A percentile compares a stretch with the other conserved stretches of the same genome.
These are phyloP conservation scores for Pythium apleroticum DNA, from an alignment of 352 stramenopile species.

Conservation along the genomic window DNA sequence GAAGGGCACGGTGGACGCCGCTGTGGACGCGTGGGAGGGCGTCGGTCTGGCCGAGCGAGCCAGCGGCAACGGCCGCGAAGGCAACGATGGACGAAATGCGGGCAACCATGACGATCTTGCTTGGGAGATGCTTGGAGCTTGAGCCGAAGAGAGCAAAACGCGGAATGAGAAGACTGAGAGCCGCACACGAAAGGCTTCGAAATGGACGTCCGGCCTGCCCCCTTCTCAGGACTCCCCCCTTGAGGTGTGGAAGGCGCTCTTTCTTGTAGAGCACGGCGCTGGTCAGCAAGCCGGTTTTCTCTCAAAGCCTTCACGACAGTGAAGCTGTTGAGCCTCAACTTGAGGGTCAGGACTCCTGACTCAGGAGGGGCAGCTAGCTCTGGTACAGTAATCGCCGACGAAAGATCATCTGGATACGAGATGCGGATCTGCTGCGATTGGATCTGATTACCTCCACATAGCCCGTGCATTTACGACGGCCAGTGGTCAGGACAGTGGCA, in stretches of 20 bases:
- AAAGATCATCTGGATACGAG: not conserved
- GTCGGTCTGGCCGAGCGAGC: slow-evolving; percentile 2
- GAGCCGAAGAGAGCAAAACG: slow-evolving; percentile 1
- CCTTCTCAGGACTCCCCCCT: not conserved
- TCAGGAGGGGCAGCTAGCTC: not conserved
- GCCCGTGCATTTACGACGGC: not conserved
- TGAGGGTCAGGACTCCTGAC: too few relatives aligned
- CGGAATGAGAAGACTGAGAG: not conserved
- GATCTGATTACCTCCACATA: slow-evolving; percentile 2
- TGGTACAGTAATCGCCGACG: not conserved
- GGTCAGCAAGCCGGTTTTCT: not conserved
- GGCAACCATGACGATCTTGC: slow-evolving; percentile 2
- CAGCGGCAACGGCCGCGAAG: slow-evolving; percentile 4
- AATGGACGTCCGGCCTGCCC: not conserved
- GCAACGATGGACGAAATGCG: slow-evolving; percentile 4
- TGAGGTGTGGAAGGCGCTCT: not conserved
- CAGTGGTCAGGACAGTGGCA: not conserved
- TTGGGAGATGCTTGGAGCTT: not conserved
- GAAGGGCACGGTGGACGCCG: slow-evolving; percentile 1
- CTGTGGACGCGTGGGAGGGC: slow-evolving; percentile 7
- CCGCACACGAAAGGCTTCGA: not conserved
- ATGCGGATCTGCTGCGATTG: not conserved
- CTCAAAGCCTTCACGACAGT: not conserved
- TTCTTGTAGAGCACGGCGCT: not conserved
- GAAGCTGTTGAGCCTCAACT: not conserved